Base-by-base conservation (phyloP, 2,329 filamentous ascomycete genomes). In the Aspergillus latus region DNA sequence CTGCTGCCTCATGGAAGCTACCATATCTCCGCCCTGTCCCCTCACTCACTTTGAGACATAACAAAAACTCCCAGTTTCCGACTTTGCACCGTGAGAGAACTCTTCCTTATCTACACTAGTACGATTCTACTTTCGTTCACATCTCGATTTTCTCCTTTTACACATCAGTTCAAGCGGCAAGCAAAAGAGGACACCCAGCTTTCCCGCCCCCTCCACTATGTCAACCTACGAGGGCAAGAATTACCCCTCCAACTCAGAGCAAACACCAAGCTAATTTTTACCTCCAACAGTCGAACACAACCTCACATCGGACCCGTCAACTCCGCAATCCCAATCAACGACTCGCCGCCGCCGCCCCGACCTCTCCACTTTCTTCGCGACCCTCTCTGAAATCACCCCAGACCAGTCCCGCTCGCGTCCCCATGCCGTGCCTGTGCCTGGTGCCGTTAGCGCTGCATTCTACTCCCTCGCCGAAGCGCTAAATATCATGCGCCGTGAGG, bases 351-450 rank as follows among this genome's bases (percentile, higher is more conserved):
- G 83, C 61, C 81, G 84, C 50, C 85, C 85, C 29, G 85, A 88
- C 68, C 80, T 87, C 40, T 84, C 81, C 40, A 85, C 84, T 64
- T 87, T 88, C 77, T 86, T 86, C 74, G 79, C 80, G 56, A 81
- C 82, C 44, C 81, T 87, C 49, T 74, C 74, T 58, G 82, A 86
- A 64, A 80, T 84, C 55, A 84, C 81, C 7, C 81, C 75, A 26
- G 72, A 76, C 5, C 71, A 74, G 54, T 65, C 72, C 45, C 81
- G 80, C 49, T 77, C 78, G 52, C 82, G 86, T 64, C 74, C 76
- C n/a, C 73, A 86, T 69, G 82, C 84, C 1, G 69, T 84, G 0
- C 85, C 85, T 1, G 78, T 84, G 4, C 85, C 85, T 1, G 78
- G 79, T 54, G 84, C 87, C 64, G 78, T 87, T 62, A 79, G 81